Evolutionary conservation across 345 rosid genomes (phyloP).

Genomic region (Hypericum perforatum): DNA sequence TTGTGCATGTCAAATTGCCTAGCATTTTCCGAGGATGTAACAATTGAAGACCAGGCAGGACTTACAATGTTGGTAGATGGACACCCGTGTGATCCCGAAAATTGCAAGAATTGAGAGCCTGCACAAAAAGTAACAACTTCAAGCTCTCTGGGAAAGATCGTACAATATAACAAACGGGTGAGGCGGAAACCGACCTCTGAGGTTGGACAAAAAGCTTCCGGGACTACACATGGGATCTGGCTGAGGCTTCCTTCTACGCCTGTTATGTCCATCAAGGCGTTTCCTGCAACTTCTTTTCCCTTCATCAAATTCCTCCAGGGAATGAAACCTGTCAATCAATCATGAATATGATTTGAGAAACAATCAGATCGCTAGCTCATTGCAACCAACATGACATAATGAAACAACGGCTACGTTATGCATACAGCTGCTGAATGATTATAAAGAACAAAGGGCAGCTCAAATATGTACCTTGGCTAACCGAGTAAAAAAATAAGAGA

Average conservation of each 20-base stretch:
- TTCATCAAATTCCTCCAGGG: slow-evolving; percentile 48
- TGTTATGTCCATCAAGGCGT: slow-evolving; percentile 49
- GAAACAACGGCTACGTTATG: too few relatives aligned
- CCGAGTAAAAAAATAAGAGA: too few relatives aligned
- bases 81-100: slow-evolving; percentile 39
- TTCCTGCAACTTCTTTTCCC: slow-evolving; percentile 55
- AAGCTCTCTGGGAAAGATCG: neutral
- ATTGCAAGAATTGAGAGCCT: slow-evolving; percentile 40
- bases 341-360: slow-evolving; percentile 1
- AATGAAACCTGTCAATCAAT: slow-evolving; percentile 30
- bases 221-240: slow-evolving; percentile 24
- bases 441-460: too few relatives aligned
- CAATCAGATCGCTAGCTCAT: neutral
- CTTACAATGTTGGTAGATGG: slow-evolving; percentile 34
- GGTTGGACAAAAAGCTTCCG: slow-evolving; percentile 23
- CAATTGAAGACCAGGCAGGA: slow-evolving; percentile 35
- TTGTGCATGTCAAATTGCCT: slow-evolving; percentile 19
- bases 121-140: slow-evolving; percentile 7
- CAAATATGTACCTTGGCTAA: too few relatives aligned
- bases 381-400: too few relatives aligned
- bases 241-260: slow-evolving; percentile 44
- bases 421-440: too few relatives aligned
- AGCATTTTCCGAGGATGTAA: slow-evolving; percentile 20
- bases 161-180: too few relatives aligned
- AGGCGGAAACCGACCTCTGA: slow-evolving; percentile 37